Evolutionary conservation across 306 rosid species (phyloP).

Genomic region (Lupinus albus): DNA sequence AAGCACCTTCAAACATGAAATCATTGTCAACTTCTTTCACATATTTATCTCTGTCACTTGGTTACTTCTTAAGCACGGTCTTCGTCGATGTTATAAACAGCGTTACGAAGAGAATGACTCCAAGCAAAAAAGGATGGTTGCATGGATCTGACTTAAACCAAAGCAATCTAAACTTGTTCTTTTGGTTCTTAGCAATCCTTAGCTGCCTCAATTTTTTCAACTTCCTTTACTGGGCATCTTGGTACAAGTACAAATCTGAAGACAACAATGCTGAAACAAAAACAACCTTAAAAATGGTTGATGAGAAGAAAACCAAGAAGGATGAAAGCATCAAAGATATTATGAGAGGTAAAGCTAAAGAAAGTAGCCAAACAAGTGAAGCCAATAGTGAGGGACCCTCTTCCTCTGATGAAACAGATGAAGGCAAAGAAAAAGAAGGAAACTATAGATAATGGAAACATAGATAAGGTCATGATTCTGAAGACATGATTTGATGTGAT

Average conservation of each 20-base stretch:
- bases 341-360: slow-evolving; percentile 32
- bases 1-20: slow-evolving; percentile 76
- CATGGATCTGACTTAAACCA: slow-evolving; percentile 59
- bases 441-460: slow-evolving; percentile 37
- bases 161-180: slow-evolving; percentile 69
- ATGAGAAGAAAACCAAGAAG: slow-evolving; percentile 23
- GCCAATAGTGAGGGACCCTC: slow-evolving; percentile 50
- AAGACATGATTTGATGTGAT: slow-evolving; percentile 39
- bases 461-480: slow-evolving; percentile 22
- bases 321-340: slow-evolving; percentile 24
- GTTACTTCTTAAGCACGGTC: slow-evolving; percentile 71
- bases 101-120: slow-evolving; percentile 58
- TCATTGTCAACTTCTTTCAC: slow-evolving; percentile 84
- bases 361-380: slow-evolving; percentile 45
- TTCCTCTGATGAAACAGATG: slow-evolving; percentile 48
- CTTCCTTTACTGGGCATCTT: slow-evolving; percentile 70
- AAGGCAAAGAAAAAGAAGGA: slow-evolving; percentile 41
- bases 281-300: slow-evolving; percentile 18
- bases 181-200: slow-evolving; percentile 83
- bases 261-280: slow-evolving; percentile 36
- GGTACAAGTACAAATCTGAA: slow-evolving; percentile 83
- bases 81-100: slow-evolving; percentile 64
- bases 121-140: slow-evolving; percentile 74
- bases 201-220: slow-evolving; percentile 70
- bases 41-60: slow-evolving; percentile 65